Evolutionary conservation across 2,329 filamentous ascomycete genomes (phyloP).

Genomic region (Onygenales sp.): DNA sequence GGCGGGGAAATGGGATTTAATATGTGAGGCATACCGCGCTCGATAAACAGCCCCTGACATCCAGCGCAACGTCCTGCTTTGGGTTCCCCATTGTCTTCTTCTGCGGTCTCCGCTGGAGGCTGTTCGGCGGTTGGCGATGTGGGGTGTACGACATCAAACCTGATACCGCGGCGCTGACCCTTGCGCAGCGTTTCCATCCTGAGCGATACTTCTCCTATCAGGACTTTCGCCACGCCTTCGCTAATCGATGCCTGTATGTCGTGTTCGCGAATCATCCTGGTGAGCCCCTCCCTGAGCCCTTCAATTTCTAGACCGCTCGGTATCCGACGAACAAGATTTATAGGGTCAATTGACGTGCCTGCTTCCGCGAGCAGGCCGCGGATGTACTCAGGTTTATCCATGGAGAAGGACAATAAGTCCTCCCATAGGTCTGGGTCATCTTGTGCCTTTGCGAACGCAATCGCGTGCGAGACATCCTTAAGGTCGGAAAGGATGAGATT

Average conservation of each 20-base stretch:
- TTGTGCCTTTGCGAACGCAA: constrained; percentile 88
- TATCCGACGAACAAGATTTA: constrained; percentile 79
- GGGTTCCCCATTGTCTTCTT: constrained; percentile 5
- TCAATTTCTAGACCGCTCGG: constrained; percentile 89
- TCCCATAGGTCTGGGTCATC: constrained; percentile 91
- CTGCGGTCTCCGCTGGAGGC: background rate
- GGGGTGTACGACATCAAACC: constrained; percentile 60
- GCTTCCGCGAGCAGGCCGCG: constrained; percentile 85
- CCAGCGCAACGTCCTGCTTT: constrained; percentile 26
- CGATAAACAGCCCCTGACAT: constrained; percentile 27
- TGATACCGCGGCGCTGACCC: constrained; percentile 76
- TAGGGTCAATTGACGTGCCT: constrained; percentile 85
- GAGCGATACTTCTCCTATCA: constrained; percentile 75
- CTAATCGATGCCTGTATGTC: constrained; percentile 92
- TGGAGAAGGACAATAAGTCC: constrained; percentile 85
- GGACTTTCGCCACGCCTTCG: constrained; percentile 74
- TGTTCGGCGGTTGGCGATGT: background rate
- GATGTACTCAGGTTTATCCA: constrained; percentile 96
- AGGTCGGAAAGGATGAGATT: constrained; percentile 92
- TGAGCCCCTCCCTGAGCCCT: constrained; percentile 76
- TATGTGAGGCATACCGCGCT: constrained; percentile 25
- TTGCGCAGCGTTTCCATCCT: constrained; percentile 72
- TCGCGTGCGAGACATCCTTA: constrained; percentile 82
- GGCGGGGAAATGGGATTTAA: background rate
- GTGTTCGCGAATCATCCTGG: constrained; percentile 87